Evolutionary conservation across 768 basidiomycete species (phyloP), one percentile per base, ranked within the genome.

Genomic region (Thelephora ganbajun): DNA sequence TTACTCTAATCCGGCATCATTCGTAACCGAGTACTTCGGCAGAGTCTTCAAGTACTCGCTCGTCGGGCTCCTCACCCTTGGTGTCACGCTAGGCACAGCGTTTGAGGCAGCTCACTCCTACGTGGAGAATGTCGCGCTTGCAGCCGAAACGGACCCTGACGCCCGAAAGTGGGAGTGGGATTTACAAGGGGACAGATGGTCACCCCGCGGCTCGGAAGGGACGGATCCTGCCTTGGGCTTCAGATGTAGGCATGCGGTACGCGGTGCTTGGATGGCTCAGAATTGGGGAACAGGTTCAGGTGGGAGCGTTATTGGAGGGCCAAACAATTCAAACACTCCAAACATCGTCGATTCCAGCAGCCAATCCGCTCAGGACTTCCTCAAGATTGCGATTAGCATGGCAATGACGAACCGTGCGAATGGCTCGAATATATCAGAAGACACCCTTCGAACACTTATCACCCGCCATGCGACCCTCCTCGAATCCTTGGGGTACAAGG

Each of bases 211-310:
- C 13, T 43, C 35, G 30, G 80, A 79, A 5, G 85, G 84, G 43
- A 87, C 84, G n/a, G 82, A 87, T 59, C 70, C 79, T 3, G 73
- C 64, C n/a, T 63, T 87, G 7, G 79, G 82, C 2, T 69, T 74
- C 57, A 67, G 64, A 54, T 81, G 70, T 18, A 66, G 80, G 22
- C 77, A 81, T 58, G 69, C 73, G 36, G 62, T 82, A 0, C 77
- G 84, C 33, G 71, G 73, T 26, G 81, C 84, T 11, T 88, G 83
- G 83, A 77, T 80, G 63, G 74, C 76, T 0, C 70, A 75, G 49
- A 66, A 81, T 51, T 83, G 83, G 79, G 77, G 76, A 14, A 65
- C 67, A 9, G 73, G 72, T 6, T 61, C 65, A 16, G 62, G 55
- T 35, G 61, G 61, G 4, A 62, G 61, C 46, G 63, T 67, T 36